These are phyloP conservation scores for Oryza rufipogon DNA, from an alignment of 176 grass and related monocot genomes.

Conservation along the genomic window DNA sequence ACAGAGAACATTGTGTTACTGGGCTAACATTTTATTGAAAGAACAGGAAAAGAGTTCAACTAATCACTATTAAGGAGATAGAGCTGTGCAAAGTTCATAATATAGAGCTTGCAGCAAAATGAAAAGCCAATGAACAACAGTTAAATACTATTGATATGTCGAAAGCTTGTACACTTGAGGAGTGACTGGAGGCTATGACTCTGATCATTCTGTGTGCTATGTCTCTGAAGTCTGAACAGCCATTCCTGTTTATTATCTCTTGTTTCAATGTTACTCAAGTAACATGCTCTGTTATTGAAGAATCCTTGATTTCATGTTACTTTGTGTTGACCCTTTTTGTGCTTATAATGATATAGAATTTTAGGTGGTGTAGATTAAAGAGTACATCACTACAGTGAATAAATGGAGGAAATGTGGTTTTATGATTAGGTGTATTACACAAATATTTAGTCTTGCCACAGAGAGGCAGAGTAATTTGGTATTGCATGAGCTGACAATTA, in stretches of 20 bases:
- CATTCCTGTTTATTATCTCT: background rate
- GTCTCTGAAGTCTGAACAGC: background rate
- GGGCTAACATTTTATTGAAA: background rate
- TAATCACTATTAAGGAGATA: background rate
- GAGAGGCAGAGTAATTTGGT: background rate
- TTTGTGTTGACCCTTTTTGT: background rate
- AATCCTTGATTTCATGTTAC: background rate
- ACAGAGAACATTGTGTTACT: slow-evolving; percentile 15
- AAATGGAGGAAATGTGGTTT: slow-evolving; percentile 14
- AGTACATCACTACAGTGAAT: background rate
- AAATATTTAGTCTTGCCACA: background rate
- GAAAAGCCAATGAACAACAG: background rate
- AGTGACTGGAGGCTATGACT: background rate
- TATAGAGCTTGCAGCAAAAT: background rate
- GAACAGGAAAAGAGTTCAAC: background rate
- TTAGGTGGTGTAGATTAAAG: background rate
- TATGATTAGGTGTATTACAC: background rate
- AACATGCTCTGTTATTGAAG: slow-evolving; percentile 5
- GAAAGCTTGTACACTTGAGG: background rate
- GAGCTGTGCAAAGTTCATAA: background rate
- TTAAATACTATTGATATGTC: background rate
- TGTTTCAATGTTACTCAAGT: background rate
- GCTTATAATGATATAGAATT: background rate
- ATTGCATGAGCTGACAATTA: background rate
- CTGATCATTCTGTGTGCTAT: background rate